Evolutionary conservation across 495 filamentous ascomycete species (phyloP).

Genomic region (Chaetomium fimeti): DNA sequence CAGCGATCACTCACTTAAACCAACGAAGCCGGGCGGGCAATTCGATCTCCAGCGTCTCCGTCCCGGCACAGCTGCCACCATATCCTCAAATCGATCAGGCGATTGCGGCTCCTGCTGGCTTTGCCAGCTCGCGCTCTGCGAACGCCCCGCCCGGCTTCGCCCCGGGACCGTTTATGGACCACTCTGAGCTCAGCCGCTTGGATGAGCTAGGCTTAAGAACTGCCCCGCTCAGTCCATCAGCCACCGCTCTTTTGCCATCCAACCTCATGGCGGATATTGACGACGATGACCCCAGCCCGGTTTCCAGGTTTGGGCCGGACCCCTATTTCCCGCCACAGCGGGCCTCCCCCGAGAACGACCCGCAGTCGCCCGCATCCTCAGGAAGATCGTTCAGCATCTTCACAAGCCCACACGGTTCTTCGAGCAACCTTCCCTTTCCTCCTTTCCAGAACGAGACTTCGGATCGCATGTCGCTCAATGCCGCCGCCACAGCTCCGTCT

Average conservation of each 20-base stretch:
- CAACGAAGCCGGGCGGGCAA: constrained; percentile 57
- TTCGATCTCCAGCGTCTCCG: constrained; percentile 49
- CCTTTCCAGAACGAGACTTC: constrained; percentile 42
- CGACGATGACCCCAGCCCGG: constrained; percentile 63
- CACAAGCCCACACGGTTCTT: constrained; percentile 64
- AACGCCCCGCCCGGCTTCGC: constrained; percentile 51
- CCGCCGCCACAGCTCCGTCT: constrained; percentile 22
- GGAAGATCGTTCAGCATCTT: constrained; percentile 62
- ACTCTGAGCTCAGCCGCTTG: constrained; percentile 41
- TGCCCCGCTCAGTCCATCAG: constrained; percentile 77
- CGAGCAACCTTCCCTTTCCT: constrained; percentile 55
- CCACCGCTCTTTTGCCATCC: constrained; percentile 72
- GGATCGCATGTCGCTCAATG: constrained; percentile 40
- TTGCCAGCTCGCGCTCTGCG: constrained; percentile 40
- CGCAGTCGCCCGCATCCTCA: constrained; percentile 71
- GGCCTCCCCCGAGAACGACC: constrained; percentile 49
- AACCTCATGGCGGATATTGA: constrained; percentile 68
- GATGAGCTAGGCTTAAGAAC: constrained; percentile 49
- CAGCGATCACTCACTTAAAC: constrained; percentile 49
- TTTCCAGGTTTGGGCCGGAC: constrained; percentile 40
- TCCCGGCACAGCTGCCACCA: constrained; percentile 39
- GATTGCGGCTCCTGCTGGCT: constrained; percentile 34
- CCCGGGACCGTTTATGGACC: constrained; percentile 52
- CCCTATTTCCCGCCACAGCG: constrained; percentile 34
- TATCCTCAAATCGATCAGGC: constrained; percentile 43